These are phyloP conservation scores for Yamadazyma endophytica DNA, from an alignment of 805 yeast species.

Conservation along the genomic window DNA sequence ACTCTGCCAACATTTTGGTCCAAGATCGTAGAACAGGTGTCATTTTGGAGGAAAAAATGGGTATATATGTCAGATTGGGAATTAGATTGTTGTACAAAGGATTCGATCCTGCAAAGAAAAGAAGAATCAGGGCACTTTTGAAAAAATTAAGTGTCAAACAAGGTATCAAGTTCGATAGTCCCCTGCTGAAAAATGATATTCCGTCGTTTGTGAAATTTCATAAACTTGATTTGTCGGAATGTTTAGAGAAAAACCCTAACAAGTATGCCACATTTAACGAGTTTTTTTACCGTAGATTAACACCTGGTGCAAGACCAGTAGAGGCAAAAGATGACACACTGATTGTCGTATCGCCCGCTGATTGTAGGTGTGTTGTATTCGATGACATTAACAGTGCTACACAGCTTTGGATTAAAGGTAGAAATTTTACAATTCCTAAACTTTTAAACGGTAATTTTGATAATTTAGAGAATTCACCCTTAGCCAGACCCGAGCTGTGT, in stretches of 20 bases:
- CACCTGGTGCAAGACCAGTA: slow-evolving; percentile 64
- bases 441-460: slow-evolving; percentile 48
- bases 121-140: slow-evolving; percentile 56
- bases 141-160: slow-evolving; percentile 69
- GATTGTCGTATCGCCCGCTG: slow-evolving; percentile 76
- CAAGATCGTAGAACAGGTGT: slow-evolving; percentile 89
- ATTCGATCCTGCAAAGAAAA: slow-evolving; percentile 55
- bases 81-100: slow-evolving; percentile 81
- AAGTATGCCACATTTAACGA: slow-evolving; percentile 76
- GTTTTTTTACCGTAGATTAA: slow-evolving; percentile 77
- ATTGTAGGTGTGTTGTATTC: slow-evolving; percentile 77
- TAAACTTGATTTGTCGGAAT: slow-evolving; percentile 71
- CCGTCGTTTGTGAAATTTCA: slow-evolving; percentile 78
- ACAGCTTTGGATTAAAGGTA: slow-evolving; percentile 85
- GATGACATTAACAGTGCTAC: slow-evolving; percentile 57
- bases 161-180: slow-evolving; percentile 77
- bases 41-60: slow-evolving; percentile 90
- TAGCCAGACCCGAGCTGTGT: slow-evolving; percentile 39
- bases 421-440: slow-evolving; percentile 63
- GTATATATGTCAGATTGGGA: slow-evolving; percentile 82
- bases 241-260: slow-evolving; percentile 43
- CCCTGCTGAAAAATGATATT: slow-evolving; percentile 63
- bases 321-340: slow-evolving; percentile 51
- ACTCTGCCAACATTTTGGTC: slow-evolving; percentile 90
- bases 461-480: slow-evolving; percentile 34